Percentiles rank a stretch among this genome's conserved stretches.
These are phyloP conservation scores for Furcasterigmium sp. DNA, from an alignment of 2,329 filamentous ascomycete species.

Conservation along the genomic window DNA sequence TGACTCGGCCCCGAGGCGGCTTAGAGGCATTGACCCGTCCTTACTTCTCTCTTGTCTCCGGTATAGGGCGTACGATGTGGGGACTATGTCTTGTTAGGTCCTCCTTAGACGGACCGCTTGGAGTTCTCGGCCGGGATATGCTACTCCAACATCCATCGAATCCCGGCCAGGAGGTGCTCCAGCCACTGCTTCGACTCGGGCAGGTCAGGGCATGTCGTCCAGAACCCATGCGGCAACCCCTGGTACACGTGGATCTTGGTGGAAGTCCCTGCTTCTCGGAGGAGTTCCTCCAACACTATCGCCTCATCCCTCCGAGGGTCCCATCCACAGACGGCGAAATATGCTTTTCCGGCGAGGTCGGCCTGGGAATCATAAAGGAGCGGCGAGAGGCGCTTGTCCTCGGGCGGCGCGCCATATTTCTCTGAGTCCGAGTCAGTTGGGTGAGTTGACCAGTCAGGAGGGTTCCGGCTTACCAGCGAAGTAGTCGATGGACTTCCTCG, in stretches of 20 bases:
- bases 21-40: too few species aligned
- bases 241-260: slow-evolving; percentile 7
- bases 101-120: not conserved
- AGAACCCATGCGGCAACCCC: slow-evolving; percentile 11
- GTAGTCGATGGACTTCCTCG: slow-evolving; percentile 27
- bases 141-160: slow-evolving; percentile 5
- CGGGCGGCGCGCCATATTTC: slow-evolving; percentile 19
- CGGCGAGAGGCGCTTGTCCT: slow-evolving; percentile 33
- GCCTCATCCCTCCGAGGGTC: slow-evolving; percentile 45
- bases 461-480: slow-evolving; percentile 19
- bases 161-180: slow-evolving; percentile 17
- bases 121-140: not conserved
- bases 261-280: slow-evolving; percentile 2
- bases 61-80: too few species aligned
- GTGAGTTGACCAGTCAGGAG: not conserved
- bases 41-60: too few species aligned
- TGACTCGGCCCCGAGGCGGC: too few species aligned
- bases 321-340: slow-evolving; percentile 40
- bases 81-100: too few species aligned
- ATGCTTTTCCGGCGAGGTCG: slow-evolving; percentile 24
- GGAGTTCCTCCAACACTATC: slow-evolving; percentile 34
- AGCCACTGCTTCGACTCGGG: slow-evolving; percentile 23
- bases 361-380: slow-evolving; percentile 25
- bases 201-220: slow-evolving; percentile 29
- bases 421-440: slow-evolving; percentile 5